phyloP scores from a whole-genome alignment of 1,139 yeast genomes.

The Geotrichum fermentans region DNA sequence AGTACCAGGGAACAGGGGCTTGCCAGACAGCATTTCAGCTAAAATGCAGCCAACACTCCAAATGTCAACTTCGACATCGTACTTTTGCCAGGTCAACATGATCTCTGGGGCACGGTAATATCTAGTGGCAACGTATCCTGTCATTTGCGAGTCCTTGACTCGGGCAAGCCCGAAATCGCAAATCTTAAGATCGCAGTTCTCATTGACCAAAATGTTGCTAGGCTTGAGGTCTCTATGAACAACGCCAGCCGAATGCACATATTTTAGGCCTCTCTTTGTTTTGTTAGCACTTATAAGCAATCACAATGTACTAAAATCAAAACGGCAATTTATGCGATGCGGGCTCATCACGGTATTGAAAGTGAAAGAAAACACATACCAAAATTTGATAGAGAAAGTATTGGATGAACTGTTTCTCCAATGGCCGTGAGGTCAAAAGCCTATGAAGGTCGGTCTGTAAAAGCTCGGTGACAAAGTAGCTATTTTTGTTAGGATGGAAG shows the following conservation, averaged over 20 bases:
- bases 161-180: conserved; percentile 97
- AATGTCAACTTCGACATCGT: conserved; percentile 94
- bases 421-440: conserved; percentile 82
- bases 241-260: conserved; percentile 95
- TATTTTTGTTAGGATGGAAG: background rate
- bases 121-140: conserved; percentile 94
- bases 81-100: conserved; percentile 98
- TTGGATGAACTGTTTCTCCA: conserved; percentile 93
- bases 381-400: conserved; percentile 91
- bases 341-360: background rate
- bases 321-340: background rate
- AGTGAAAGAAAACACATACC: conserved; percentile 21
- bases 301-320: background rate
- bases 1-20: conserved; percentile 95
- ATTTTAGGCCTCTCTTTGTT: conserved; percentile 69
- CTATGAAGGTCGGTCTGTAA: conserved; percentile 96
- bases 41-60: conserved; percentile 99
- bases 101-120: conserved; percentile 98
- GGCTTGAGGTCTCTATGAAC: conserved; percentile 95
- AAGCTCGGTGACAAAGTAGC: conserved; percentile 87
- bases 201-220: conserved; percentile 84
- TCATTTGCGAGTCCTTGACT: conserved; percentile 98
- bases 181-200: conserved; percentile 91
- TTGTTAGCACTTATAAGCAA: background rate
- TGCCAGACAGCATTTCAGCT: conserved; percentile 97